phyloP scores from a whole-genome alignment of 192 early-diverging fungal genomes.

The Backusella sp. region DNA sequence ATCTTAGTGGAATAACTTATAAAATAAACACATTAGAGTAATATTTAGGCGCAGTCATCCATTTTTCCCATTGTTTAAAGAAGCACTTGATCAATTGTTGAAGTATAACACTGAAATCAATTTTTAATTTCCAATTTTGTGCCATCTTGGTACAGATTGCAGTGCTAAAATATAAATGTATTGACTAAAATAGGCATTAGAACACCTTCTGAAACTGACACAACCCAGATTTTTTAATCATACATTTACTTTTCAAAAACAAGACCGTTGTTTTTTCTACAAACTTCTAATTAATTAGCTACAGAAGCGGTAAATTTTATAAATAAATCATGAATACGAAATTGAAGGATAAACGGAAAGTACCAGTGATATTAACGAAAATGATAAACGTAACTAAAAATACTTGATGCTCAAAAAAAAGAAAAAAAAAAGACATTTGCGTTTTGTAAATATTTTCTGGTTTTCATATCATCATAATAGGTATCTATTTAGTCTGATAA shows the following conservation, averaged over 20 bases:
- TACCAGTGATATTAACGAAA: not conserved
- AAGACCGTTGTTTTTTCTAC: not conserved
- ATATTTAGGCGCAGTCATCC: no score
- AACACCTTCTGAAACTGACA: not conserved
- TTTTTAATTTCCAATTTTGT: not conserved
- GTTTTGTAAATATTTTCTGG: not conserved
- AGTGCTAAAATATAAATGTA: not conserved
- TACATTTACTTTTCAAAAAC: not conserved
- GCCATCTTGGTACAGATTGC: not conserved
- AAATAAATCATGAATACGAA: not conserved
- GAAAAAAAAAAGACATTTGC: not conserved
- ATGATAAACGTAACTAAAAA: not conserved
- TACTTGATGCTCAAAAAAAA: not conserved
- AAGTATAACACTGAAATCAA: no score
- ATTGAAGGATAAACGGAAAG: constrained; percentile 1
- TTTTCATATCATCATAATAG: not conserved
- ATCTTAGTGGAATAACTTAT: not conserved
- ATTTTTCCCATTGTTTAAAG: no score
- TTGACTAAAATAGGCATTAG: not conserved
- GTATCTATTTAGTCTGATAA: not conserved
- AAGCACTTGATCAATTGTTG: no score
- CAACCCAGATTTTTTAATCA: not conserved
- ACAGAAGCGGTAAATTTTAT: not conserved
- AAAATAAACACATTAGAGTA: no score
- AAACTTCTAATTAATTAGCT: not conserved